Evolutionary conservation across 208 protist species (phyloP).

Genomic region (Trichomonas vaginalis): DNA sequence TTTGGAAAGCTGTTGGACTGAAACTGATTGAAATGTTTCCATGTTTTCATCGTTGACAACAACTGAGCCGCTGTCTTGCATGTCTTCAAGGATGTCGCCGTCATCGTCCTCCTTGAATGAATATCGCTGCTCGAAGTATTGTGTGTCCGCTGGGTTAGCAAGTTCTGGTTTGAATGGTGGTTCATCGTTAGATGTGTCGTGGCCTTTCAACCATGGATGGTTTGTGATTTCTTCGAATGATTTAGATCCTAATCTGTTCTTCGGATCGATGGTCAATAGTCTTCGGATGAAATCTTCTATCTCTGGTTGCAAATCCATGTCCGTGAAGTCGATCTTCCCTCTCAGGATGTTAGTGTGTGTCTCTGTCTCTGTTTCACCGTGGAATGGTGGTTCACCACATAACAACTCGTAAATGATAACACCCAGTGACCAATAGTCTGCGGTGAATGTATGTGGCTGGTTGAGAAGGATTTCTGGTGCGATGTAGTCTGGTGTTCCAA

Average conservation of each 20-base stretch:
- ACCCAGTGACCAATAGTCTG: neutral
- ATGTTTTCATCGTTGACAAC: neutral
- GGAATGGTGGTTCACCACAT: neutral
- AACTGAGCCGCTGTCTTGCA: neutral
- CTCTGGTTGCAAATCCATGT: neutral
- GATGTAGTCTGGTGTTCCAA: conserved; percentile 7
- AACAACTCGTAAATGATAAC: neutral
- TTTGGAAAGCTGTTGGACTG: neutral
- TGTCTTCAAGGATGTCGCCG: neutral
- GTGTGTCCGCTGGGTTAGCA: neutral
- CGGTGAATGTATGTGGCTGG: neutral
- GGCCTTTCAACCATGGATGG: neutral
- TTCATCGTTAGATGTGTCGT: neutral
- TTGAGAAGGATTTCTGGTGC: neutral
- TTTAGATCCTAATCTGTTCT: neutral
- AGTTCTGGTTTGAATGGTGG: neutral
- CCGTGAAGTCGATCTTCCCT: neutral
- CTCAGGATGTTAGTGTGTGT: neutral
- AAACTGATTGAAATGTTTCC: neutral
- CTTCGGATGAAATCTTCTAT: neutral
- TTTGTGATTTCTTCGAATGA: neutral
- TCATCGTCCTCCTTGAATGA: neutral
- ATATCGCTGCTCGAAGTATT: neutral
- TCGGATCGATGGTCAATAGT: neutral
- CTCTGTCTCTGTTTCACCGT: neutral